Base-by-base conservation (phyloP, 768 basidiomycete species). In the Suillus plorans region DNA sequence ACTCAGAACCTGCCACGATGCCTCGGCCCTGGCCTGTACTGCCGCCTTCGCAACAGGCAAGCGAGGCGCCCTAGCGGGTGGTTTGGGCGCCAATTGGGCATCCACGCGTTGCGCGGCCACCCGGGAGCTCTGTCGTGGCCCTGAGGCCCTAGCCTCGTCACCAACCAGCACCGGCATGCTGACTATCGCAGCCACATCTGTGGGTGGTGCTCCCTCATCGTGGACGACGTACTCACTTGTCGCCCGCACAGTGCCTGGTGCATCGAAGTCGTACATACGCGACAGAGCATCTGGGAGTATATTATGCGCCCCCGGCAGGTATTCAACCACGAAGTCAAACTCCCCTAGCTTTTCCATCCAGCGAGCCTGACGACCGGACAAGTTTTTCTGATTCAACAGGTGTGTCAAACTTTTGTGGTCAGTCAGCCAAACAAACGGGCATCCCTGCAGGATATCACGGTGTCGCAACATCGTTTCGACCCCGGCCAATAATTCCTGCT, bases 401-500 rank as follows among this genome's bases (percentile, higher is more conserved):
- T 76, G 67, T 0, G 69, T 68, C 0, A 82, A 63, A 0, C 66
- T 60, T 2, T 67, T 64, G 8, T 69, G 76, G 31, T 81, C 79
- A 0, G 76, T 80, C 3, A 71, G 36, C 69, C 76, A 76, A 0
- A 49, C 52, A 45, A 81, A 80, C 0, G 50, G 62, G 0, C 59
- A 65, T 0, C 80, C 81, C 36, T 73, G 74, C 2, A 81, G 50
- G 4, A 78, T 68, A 44, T 77, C 72, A 0, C 67, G 47, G 36
- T 76, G 72, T 0, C 72, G 34, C 5, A 76, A 63, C 75, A 80
- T 74, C 0, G 77, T 74, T 49, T 80, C 78, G 0, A 81, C 68
- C 0, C 77, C 76, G 0, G 77, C 78, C 0, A 81, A 62, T 67
- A 81, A 68, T 39, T 82, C 79, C 10, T 77, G 75, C 61, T 81